Evolutionary conservation across 2,329 filamentous ascomycete genomes (phyloP), one percentile per base, ranked within the genome.

Genomic region (Botrytis squamosa): DNA sequence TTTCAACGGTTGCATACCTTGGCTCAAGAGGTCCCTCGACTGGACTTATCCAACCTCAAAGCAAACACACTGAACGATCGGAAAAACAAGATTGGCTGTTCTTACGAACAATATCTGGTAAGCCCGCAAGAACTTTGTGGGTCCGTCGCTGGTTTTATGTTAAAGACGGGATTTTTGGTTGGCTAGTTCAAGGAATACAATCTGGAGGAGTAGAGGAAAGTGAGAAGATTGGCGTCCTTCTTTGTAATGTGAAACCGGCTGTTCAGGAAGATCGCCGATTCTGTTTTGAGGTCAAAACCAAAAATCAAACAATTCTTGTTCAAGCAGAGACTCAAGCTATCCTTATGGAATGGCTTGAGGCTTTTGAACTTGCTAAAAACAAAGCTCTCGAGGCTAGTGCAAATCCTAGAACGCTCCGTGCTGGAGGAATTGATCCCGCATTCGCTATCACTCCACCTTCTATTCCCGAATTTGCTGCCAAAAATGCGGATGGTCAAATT

Each of bases 281-380:
- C 83, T 98, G 96, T 81, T 98, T 99, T 79, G 96, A 99, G 83
- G 92, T 99, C 80, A 99, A 98, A 85, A 99, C 96, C 3, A 99
- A 98, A 83, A 97, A 93, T 80, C 93, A 93, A 76, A 96, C 91
- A 68, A 90, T 97, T 76, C 85, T 98, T 74, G 86, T 99, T 4
- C 96, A 99, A 83, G 93, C 95, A 7, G 96, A 99, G 81, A 97
- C 94, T 0, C 96, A 99, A 81, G 86, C 85, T 68, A 93, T 98
- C 81, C 88, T 99, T n/a, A 94, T 93, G 74, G 93, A 97, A 79
- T 99, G 96, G 96, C 90, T 99, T 72, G 90, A 93, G 76, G 91
- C 95, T 0, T 98, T 99, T 78, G 95, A 99, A 78, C 89, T 95
- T 25, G 95, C 95, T 71, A 99, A 99, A 84, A 93, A 95, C 78